Percentiles rank a stretch among this genome's conserved stretches.
Evolutionary conservation across 2,329 filamentous ascomycete genomes (phyloP).

Genomic region (Fusarium sp.): DNA sequence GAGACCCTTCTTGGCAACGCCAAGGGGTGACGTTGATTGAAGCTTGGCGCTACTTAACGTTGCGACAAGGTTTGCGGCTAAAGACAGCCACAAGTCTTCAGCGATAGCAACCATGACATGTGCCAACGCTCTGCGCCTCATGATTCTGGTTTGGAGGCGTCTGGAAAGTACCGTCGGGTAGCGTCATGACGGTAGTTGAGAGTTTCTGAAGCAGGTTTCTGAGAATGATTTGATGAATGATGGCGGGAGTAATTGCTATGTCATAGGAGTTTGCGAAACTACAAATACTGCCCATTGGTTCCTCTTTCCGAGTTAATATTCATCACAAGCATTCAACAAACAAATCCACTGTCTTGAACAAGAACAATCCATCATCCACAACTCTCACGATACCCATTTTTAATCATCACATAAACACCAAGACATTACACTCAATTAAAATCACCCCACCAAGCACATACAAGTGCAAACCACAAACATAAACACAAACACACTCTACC

Average conservation of each 20-base stretch:
- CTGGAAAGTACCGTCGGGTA: background rate
- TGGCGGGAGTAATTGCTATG: background rate
- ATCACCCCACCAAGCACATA: background rate
- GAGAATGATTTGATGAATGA: background rate
- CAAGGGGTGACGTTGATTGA: slow-evolving; percentile 9
- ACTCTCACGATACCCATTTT: background rate
- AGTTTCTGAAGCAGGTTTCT: slow-evolving; percentile 1
- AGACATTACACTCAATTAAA: background rate
- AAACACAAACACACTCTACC: background rate
- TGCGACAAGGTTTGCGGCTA: slow-evolving; percentile 13
- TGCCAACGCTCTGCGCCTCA: slow-evolving; percentile 15
- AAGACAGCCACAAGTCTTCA: slow-evolving; percentile 9
- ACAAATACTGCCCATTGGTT: background rate
- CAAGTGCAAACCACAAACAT: background rate
- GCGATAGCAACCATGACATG: slow-evolving; percentile 10
- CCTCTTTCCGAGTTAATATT: background rate
- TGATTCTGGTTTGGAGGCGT: background rate
- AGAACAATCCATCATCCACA: background rate
- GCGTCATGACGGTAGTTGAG: slow-evolving; percentile 21
- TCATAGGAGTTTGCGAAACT: background rate
- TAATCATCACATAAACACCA: background rate
- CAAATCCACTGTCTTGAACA: background rate
- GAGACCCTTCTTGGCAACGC: slow-evolving; percentile 4
- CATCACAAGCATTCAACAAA: too few relatives aligned
- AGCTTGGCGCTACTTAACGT: slow-evolving; percentile 16